Evolutionary conservation across 2,329 filamentous ascomycete species (phyloP).

Genomic region (Didymella sp.): DNA sequence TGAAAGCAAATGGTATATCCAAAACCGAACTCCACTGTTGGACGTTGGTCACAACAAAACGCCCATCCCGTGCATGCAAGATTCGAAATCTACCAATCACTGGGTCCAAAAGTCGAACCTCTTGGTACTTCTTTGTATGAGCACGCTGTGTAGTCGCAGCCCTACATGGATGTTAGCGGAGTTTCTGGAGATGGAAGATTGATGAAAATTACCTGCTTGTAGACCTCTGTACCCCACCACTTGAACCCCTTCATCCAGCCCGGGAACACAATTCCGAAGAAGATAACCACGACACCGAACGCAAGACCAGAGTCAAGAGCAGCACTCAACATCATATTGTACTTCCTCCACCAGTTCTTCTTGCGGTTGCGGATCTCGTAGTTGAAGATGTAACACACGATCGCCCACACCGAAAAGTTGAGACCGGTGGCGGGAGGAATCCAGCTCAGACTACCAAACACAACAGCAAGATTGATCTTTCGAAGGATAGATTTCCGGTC

Average conservation of each 20-base stretch:
- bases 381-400: constrained; percentile 88
- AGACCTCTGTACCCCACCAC: constrained; percentile 91
- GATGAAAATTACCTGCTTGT: constrained; percentile 64
- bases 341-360: constrained; percentile 85
- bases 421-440: constrained; percentile 83
- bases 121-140: constrained; percentile 66
- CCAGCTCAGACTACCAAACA: constrained; percentile 84
- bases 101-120: constrained; percentile 46
- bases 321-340: constrained; percentile 86
- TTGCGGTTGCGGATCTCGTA: constrained; percentile 73
- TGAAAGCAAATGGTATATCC: not conserved
- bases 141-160: constrained; percentile 86
- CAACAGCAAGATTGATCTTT: constrained; percentile 80
- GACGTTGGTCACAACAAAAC: constrained; percentile 7
- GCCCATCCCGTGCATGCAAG: constrained; percentile 13
- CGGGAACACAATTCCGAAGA: constrained; percentile 86
- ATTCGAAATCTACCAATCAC: constrained; percentile 30
- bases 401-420: constrained; percentile 86
- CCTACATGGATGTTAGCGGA: constrained; percentile 47
- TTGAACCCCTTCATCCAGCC: constrained; percentile 74
- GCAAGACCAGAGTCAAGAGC: constrained; percentile 84
- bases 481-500: constrained; percentile 68
- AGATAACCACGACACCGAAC: constrained; percentile 81
- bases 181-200: not conserved
- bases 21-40: constrained; percentile 10